These are phyloP conservation scores for Cyclotella choctawhatcheeana DNA, from an alignment of 108 stramenopile genomes.

Conservation along the genomic window DNA sequence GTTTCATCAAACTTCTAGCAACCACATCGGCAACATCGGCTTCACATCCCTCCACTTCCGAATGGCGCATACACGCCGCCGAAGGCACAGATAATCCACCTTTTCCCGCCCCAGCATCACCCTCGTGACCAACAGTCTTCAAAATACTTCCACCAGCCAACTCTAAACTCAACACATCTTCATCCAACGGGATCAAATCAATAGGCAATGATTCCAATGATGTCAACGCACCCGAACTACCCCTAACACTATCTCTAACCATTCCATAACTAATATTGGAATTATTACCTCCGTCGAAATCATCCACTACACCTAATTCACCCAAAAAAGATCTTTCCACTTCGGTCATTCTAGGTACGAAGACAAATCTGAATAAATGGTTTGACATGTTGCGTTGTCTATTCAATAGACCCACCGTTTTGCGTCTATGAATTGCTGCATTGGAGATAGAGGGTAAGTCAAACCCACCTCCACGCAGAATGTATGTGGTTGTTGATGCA, in stretches of 20 bases:
- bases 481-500: conserved; percentile 35
- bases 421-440: conserved; percentile 27
- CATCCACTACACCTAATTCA: conserved; percentile 35
- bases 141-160: conserved; percentile 25
- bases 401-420: not conserved
- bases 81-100: not conserved
- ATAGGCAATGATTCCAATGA: conserved; percentile 44
- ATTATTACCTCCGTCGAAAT: conserved; percentile 19
- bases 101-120: conserved; percentile 3
- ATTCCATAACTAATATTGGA: not conserved
- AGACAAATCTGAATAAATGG: conserved; percentile 43
- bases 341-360: conserved; percentile 44
- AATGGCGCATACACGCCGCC: conserved; percentile 47
- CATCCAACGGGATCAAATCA: conserved; percentile 52
- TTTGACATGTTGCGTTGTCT: not conserved
- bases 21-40: conserved; percentile 62
- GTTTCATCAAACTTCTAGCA: conserved; percentile 71
- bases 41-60: conserved; percentile 67
- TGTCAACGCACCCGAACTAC: conserved; percentile 11
- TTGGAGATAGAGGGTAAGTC: conserved; percentile 31
- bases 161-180: conserved; percentile 53
- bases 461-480: conserved; percentile 47
- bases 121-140: conserved; percentile 1
- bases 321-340: conserved; percentile 39
- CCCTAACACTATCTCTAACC: not conserved